Percentiles rank a stretch among this genome's conserved stretches.
Evolutionary conservation across 176 grass and related monocot genomes (phyloP).

Genomic region (Hyparrhenia diplandra): DNA sequence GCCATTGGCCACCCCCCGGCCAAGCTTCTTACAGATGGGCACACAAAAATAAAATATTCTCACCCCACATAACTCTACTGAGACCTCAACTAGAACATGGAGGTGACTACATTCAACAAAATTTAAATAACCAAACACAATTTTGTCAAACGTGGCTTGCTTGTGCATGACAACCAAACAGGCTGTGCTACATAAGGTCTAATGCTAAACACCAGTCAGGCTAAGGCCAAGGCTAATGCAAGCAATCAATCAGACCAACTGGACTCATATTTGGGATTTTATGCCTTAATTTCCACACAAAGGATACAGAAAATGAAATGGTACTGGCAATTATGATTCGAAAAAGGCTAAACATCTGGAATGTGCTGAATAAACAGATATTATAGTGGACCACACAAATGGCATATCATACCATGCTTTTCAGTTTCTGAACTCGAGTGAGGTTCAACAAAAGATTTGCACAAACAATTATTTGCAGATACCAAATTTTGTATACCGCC

Average conservation of each 20-base stretch:
- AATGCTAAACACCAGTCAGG: too few species aligned
- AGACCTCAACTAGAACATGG: too few species aligned
- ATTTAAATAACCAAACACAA: too few species aligned
- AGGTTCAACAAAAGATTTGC: not conserved
- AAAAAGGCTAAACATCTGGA: not conserved
- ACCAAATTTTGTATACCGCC: not conserved
- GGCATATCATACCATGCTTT: not conserved
- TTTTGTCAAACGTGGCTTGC: too few species aligned
- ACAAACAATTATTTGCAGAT: not conserved
- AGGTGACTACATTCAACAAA: too few species aligned
- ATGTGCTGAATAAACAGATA: not conserved
- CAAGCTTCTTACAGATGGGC: too few species aligned
- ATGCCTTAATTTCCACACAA: not conserved
- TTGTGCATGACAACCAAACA: too few species aligned
- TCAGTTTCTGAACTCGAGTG: not conserved
- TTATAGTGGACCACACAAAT: not conserved
- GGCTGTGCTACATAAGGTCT: too few species aligned
- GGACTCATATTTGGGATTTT: not conserved
- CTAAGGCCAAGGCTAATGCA: too few species aligned
- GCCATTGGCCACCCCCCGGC: too few species aligned
- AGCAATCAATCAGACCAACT: not conserved
- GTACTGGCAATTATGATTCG: not conserved
- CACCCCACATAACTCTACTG: too few species aligned
- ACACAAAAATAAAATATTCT: too few species aligned
- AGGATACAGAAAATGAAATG: not conserved